Base-by-base conservation (phyloP, 2,329 filamentous ascomycete species). In the Xylaria sp. region DNA sequence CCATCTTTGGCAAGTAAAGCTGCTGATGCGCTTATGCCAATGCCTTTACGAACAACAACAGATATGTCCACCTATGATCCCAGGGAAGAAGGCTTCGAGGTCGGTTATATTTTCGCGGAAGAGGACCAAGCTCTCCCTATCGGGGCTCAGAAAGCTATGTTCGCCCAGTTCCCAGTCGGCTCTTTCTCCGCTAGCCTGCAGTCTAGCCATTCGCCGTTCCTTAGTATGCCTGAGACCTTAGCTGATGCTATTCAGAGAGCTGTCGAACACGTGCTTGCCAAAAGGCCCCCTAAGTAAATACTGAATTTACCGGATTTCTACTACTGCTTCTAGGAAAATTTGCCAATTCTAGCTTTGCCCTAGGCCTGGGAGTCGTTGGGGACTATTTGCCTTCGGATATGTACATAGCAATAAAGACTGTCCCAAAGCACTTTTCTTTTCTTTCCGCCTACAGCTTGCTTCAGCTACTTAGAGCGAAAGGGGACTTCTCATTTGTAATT, bases 101-200 rank as follows among this genome's bases (percentile, higher is more conserved):
- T 69, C 44, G 69, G 69, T 16, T 71, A 66, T 32, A 60, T 71
- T 21, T 69, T 69, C 61, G 57, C 67, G n/a, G 66, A 69, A 59
- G 42, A 64, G 8, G 69, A 71, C 32, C 37, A 60, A 35, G 67
- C 69, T 47, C n/a, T 71, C 16, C 53, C 25, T 42, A 37, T 69
- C 3, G 25, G 16, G 13, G 48, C n/a, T 27, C 69, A 71, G 48
- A 53, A 64, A 32, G 47, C 50, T 9, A 48, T 69, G 60, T 60
- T 62, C 40, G 50, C 63, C n/a, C 37, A 21, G 23, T 65, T 71
- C 29, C 67, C 69, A 16, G 44, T n/a, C 18, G 63, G 50, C 21
- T 67, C 63, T 6, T 71, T 69, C 60, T 37, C 55, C 10, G 60
- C 63, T n/a, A 66, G 47, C 21, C 60, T 71, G 10, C 13, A 35